Evolutionary conservation across 768 basidiomycete genomes (phyloP), one percentile per base, ranked within the genome.

Genomic region (Boletus edulis): DNA sequence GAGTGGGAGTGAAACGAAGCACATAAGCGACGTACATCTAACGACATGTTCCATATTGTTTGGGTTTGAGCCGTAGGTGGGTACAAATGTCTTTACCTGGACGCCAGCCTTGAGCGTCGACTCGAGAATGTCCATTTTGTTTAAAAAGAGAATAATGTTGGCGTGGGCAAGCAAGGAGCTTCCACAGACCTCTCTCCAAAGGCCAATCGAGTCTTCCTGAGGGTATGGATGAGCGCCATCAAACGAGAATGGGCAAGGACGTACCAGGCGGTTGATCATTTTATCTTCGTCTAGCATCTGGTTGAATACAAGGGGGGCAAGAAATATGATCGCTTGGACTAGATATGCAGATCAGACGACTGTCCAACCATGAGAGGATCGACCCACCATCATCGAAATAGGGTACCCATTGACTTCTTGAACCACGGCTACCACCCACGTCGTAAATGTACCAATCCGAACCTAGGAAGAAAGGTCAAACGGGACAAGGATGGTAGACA

Each of bases 311-410:
- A 91, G 77, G 1, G 89, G 89, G 0, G 87, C 90, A n/a, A 92
- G 78, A 69, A 92, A 91, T 37, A 92, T 80, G 61, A 92, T 89
- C 0, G 88, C 86, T 68, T 89, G 81, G 9, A 89, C 86, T 84
- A 52, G 8, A 57, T 15, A 27, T 8, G 5, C 11, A 17, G 13
- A 47, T 55, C 47, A 55, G 45, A 43, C 5, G 29, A 24, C 17
- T 17, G 31, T 24, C 8, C 31, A 29, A 41, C 4, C 4, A 2
- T 27, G 10, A 0, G n/a, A 13, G 11, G 5, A 24, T 17, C 12
- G 39, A 60, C 60, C 34, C 46, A 81, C 83, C 79, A 64, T 88
- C 83, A 60, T 92, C 87, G 57, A 92, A 92, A 67, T 82, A 91
- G 4, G 88, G 82, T 17, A 84, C 81, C 89, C 89, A 91, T 27